Evolutionary conservation across 768 basidiomycete species (phyloP), one percentile per base, ranked within the genome.

Genomic region (Rickenella mellea): DNA sequence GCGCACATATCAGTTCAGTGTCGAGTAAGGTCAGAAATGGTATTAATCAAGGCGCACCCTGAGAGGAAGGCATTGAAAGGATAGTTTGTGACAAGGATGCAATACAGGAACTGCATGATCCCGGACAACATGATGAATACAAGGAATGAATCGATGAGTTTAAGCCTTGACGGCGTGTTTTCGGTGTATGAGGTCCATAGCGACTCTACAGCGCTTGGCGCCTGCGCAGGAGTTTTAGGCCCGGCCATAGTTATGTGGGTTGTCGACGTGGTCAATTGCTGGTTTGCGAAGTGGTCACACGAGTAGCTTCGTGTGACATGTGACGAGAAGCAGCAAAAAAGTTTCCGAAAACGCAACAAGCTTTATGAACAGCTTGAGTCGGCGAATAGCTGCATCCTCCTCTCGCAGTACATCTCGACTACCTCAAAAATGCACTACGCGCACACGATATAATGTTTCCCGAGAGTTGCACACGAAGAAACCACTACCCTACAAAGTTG

Each of bases 31-130:
- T 3, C 30, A 12, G 21, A 4, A 10, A 22, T 11, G 33, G 15
- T 20, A 15, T 41, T 27, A 1, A 14, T 11, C 35, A 28, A 15
- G 6, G 64, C 87, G 47, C 64, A 97, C 96, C 91, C 93, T 48
- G 91, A 82, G 52, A 97, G 63, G 66, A 99, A 99, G 28, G 96
- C 91, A 52, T 99, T 97, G 71, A 93, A 97, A 19, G 96, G 96
- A 64, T 80, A 98, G 66, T 80, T 85, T 44, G 91, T 91, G 48
- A 99, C 72, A 50, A 90, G 70, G 24, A 94, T 64, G 66, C 94
- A 91, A 67, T 98, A 98, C 8, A 74, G 65, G 65, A 99, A 97
- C 60, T 97, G 93, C 33, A 79, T 58, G 45, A 93, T 72, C 53
- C 96, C 96, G 2, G 87, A 86, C 35, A 94, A 71, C 69, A 97